A percentile compares a stretch with the other conserved stretches of the same genome.
These are phyloP conservation scores for Calonectria pseudoturangicola DNA, from an alignment of 2,329 filamentous ascomycete genomes.

Conservation along the genomic window DNA sequence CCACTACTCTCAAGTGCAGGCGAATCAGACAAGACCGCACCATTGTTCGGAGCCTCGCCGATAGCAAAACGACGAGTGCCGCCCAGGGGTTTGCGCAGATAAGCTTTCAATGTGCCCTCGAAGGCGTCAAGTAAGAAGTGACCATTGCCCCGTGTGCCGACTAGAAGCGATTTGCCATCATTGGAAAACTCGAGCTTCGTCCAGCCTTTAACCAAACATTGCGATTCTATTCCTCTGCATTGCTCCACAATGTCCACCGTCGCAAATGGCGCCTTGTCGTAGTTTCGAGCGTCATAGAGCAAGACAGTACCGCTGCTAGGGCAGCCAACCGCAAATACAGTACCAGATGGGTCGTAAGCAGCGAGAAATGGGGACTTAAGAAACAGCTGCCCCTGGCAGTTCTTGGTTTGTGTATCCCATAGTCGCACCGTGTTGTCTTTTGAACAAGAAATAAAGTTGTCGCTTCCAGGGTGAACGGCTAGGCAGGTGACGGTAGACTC, in stretches of 20 bases:
- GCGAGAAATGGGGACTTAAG: slow-evolving; percentile 88
- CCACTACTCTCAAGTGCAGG: slow-evolving; percentile 75
- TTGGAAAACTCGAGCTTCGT: slow-evolving; percentile 96
- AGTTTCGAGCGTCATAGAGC: slow-evolving; percentile 95
- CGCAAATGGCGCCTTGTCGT: slow-evolving; percentile 91
- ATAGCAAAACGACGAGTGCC: slow-evolving; percentile 71
- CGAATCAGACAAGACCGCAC: slow-evolving; percentile 60
- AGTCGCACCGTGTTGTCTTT: slow-evolving; percentile 93
- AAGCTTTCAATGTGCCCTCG: slow-evolving; percentile 85
- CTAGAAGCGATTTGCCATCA: slow-evolving; percentile 89
- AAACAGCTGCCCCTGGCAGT: slow-evolving; percentile 86
- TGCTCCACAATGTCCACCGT: slow-evolving; percentile 86
- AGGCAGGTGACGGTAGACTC: slow-evolving; percentile 89
- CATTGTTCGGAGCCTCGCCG: slow-evolving; percentile 67
- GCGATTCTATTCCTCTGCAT: slow-evolving; percentile 68
- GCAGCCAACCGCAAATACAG: slow-evolving; percentile 92
- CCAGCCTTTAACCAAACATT: slow-evolving; percentile 83
- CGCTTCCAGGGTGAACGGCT: slow-evolving; percentile 87
- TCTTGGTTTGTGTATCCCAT: slow-evolving; percentile 90
- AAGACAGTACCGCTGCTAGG: slow-evolving; percentile 86
- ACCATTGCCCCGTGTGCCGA: slow-evolving; percentile 88
- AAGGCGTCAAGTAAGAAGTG: slow-evolving; percentile 98
- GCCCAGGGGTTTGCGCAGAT: slow-evolving; percentile 76
- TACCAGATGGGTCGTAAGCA: slow-evolving; percentile 93
- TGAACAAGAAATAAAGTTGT: slow-evolving; percentile 94